These are phyloP conservation scores for Hypoxylon fuscum DNA, from an alignment of 495 filamentous ascomycete species.

Conservation along the genomic window DNA sequence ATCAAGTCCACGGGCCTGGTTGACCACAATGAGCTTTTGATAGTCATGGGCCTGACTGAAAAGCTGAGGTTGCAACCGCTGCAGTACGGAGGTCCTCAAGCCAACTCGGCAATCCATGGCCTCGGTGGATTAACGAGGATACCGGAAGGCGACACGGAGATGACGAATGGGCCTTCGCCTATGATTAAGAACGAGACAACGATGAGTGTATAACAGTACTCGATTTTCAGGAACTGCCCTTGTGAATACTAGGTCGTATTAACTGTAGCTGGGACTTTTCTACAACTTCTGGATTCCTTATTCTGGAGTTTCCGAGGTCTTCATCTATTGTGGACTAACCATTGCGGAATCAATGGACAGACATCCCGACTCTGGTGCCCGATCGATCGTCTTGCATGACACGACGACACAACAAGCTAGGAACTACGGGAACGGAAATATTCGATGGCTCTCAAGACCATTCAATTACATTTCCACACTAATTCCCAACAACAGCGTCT, in stretches of 20 bases:
- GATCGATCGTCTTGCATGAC: too few species aligned
- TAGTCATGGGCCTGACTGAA: slow-evolving; percentile 85
- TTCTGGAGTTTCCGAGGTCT: not conserved
- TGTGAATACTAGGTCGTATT: not conserved
- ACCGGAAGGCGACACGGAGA: slow-evolving; percentile 66
- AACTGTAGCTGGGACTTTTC: not conserved
- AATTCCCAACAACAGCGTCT: not conserved
- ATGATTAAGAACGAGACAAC: slow-evolving; percentile 64
- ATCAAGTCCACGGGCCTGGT: slow-evolving; percentile 72
- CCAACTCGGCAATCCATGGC: slow-evolving; percentile 56
- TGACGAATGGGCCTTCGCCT: slow-evolving; percentile 45
- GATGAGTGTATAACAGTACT: slow-evolving; percentile 33
- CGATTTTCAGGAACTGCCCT: not conserved
- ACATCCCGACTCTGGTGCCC: too few species aligned
- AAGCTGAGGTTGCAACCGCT: slow-evolving; percentile 77
- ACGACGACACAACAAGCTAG: not conserved
- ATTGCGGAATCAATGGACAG: not conserved
- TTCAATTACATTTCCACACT: not conserved
- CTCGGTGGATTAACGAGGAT: slow-evolving; percentile 76
- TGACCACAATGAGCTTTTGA: slow-evolving; percentile 83
- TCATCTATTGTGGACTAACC: not conserved
- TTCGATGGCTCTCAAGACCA: not conserved
- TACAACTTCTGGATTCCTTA: not conserved
- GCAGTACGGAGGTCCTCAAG: slow-evolving; percentile 44
- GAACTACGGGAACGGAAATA: slow-evolving; percentile 1